Evolutionary conservation across 352 stramenopile genomes (phyloP), one percentile per base, ranked within the genome.

Genomic region (Globisporangium spinosum): DNA sequence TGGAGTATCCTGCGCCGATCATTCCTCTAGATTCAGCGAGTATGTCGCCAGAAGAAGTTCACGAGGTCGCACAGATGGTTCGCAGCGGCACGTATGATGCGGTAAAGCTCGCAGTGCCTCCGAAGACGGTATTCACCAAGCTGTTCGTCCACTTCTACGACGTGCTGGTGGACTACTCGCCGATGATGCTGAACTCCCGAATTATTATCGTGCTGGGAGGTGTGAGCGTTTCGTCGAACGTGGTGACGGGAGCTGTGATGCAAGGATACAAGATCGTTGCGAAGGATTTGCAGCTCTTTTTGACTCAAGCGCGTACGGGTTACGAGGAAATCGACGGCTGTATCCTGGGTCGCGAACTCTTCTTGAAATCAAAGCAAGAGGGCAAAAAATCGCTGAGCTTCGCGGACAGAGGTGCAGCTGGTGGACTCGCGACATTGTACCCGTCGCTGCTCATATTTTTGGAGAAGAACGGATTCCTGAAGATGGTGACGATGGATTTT

Each of bases 41-140:
- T 60, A 90, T 89, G 67, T 83, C 72, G 12, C 62, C 76, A 45
- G 80, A 82, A 9, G 86, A 93, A 34, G 81, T 78, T 51, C 64
- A 70, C 2, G 76, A 82, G 35, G 60, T 93, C 15, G 71, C 76
- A 34, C 69, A 80, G 65, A 74, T 63, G 2, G 71, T 85, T 0
- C 65, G 69, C 32, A 53, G 58, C 5, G 71, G 67, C 0, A 67
- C 71, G 1, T 88, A 87, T 49, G 77, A 92, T 34, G 73, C 75
- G 1, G 80, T 95, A 23, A 85, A 80, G 25, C 70, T 95, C 13
- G 87, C 87, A 4, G 78, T 85, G 4, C 77, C 87, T 0, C 75
- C 79, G 3, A 95, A 94, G 67, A 94, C 87, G 7, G 79, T 95
- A 6, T 96, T 96, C 63, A 96, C 89, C 10, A 96, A 96, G 72